These are phyloP conservation scores for Beauveria sp. DNA, from an alignment of 2,329 filamentous ascomycete genomes.

Conservation along the genomic window DNA sequence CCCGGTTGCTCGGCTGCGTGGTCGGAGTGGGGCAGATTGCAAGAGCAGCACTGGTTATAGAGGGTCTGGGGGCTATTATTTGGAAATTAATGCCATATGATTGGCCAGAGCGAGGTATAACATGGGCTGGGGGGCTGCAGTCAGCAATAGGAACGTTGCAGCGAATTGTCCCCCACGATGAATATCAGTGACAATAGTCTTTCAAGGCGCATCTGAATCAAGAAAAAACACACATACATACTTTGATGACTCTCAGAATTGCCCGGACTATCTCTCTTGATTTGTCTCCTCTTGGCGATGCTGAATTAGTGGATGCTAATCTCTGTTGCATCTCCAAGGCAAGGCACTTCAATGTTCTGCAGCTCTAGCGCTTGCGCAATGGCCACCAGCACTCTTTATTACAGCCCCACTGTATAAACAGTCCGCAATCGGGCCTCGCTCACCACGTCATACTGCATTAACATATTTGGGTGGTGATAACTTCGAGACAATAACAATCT, in stretches of 20 bases:
- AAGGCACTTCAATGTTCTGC: not conserved
- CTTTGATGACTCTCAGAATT: too few species aligned
- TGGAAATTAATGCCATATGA: slow-evolving; percentile 27
- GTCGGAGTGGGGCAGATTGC: slow-evolving; percentile 3
- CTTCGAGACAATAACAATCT: too few species aligned
- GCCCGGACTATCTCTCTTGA: not conserved
- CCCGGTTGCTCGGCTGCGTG: slow-evolving; percentile 8
- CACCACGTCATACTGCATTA: too few species aligned
- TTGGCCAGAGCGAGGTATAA: slow-evolving; percentile 19
- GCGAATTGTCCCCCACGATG: too few species aligned
- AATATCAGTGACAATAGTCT: too few species aligned
- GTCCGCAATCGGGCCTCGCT: too few species aligned
- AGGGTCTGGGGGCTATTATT: slow-evolving; percentile 14
- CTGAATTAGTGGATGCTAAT: too few species aligned
- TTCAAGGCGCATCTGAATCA: too few species aligned
- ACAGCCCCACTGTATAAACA: too few species aligned
- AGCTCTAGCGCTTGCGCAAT: slow-evolving; percentile 1
- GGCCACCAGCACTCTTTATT: not conserved
- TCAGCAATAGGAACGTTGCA: too few species aligned
- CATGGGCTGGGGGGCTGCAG: not conserved
- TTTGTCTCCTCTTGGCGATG: not conserved
- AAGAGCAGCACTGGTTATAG: not conserved
- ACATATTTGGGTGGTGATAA: too few species aligned
- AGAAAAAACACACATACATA: too few species aligned
- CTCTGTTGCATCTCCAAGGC: not conserved